Conservation (phyloP, 192 early-diverging fungal genomes). For the Lobosporangium transversale region DNA sequence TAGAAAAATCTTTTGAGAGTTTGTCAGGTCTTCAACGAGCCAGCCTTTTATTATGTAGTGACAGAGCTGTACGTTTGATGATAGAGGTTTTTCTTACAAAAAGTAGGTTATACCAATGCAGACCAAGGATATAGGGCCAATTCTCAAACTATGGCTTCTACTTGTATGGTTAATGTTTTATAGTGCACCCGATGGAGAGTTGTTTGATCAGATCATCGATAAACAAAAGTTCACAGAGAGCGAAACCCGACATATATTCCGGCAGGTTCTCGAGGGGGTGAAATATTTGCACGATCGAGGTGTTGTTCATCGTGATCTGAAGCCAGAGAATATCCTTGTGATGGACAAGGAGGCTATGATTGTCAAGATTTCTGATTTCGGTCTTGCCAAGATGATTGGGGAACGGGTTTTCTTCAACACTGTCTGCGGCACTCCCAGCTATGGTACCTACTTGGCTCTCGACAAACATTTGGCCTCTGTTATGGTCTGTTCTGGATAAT, state of each 20-base stretch:
- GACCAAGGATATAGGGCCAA: too few species aligned
- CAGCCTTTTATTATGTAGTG: conserved; percentile 24
- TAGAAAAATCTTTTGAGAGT: conserved; percentile 41
- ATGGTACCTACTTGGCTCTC: too few species aligned
- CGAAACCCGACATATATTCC: conserved; percentile 81
- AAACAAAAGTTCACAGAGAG: conserved; percentile 78
- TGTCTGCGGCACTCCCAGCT: conserved; percentile 90
- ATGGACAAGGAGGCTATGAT: conserved; percentile 61
- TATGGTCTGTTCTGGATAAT: too few species aligned
- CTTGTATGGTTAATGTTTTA: too few species aligned
- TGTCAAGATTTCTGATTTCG: conserved; percentile 97
- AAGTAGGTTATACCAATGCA: too few species aligned
- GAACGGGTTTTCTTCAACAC: conserved; percentile 76
- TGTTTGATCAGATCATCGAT: conserved; percentile 91
- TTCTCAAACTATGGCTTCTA: neutral
- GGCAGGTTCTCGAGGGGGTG: conserved; percentile 82
- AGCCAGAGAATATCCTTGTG: conserved; percentile 80
- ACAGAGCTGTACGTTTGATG: conserved; percentile 48
- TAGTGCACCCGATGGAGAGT: conserved; percentile 86
- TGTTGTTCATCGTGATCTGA: conserved; percentile 96
- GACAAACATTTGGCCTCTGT: too few species aligned
- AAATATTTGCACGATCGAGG: conserved; percentile 84
- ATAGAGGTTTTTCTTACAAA: too few species aligned
- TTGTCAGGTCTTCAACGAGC: conserved; percentile 31
- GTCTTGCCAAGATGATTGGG: conserved; percentile 75